These are phyloP conservation scores for Paraurostyla sp. DNA, from an alignment of 73 alveolate genomes.

Conservation along the genomic window DNA sequence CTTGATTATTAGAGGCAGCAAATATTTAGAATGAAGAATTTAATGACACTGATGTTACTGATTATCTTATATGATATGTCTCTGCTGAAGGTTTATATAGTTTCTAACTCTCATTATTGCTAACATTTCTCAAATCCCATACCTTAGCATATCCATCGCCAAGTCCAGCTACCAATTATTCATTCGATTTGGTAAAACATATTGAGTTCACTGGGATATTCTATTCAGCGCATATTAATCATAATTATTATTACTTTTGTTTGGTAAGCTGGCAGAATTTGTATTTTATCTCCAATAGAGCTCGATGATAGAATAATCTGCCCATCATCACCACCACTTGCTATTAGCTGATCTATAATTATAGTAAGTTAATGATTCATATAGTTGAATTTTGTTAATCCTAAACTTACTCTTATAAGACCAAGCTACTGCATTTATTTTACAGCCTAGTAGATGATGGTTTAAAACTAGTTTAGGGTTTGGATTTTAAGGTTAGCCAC, in stretches of 20 bases:
- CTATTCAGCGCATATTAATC: not conserved
- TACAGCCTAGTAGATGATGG: constrained; percentile 56
- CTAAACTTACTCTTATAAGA: constrained; percentile 70
- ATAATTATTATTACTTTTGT: not conserved
- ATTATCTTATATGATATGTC: not conserved
- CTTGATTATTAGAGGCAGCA: constrained; percentile 58
- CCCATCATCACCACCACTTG: constrained; percentile 84
- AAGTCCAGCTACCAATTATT: constrained; percentile 83
- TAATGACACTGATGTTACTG: constrained; percentile 62
- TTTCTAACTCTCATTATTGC: no score
- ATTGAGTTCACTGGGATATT: constrained; percentile 76
- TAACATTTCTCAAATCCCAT: constrained; percentile 89
- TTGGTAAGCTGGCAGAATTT: constrained; percentile 19
- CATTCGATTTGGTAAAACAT: constrained; percentile 65
- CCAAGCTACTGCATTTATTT: constrained; percentile 69
- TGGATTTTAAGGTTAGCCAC: not conserved
- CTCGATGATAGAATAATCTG: constrained; percentile 64
- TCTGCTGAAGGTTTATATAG: no score
- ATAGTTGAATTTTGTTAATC: not conserved
- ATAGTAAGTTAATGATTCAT: no score
- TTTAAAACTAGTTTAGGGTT: constrained; percentile 29
- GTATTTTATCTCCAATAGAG: constrained; percentile 24
- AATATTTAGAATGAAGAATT: constrained; percentile 54
- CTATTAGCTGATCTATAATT: constrained; percentile 64
- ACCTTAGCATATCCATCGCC: constrained; percentile 91